A percentile compares a stretch with the other conserved stretches of the same genome.
Evolutionary conservation across 306 rosid genomes (phyloP).

Genomic region (Amphicarpaea edgeworthii): DNA sequence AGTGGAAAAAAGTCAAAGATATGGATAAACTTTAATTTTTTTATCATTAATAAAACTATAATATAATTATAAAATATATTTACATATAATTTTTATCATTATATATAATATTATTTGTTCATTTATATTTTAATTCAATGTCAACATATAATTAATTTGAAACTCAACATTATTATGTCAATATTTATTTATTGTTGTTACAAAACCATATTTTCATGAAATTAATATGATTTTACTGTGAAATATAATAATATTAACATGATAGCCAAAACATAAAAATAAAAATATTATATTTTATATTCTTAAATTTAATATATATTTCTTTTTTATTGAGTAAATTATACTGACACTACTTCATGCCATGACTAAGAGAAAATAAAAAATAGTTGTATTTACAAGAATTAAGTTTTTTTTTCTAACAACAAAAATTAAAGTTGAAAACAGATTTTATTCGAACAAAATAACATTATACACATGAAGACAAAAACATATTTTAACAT

Average conservation of each 20-base stretch:
- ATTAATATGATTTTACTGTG: background rate
- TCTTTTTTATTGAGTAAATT: too few species aligned
- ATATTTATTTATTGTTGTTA: background rate
- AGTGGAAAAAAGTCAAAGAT: background rate
- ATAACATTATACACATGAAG: background rate
- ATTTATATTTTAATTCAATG: background rate
- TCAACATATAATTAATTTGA: background rate
- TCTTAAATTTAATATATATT: background rate
- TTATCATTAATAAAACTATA: background rate
- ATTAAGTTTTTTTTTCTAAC: too few species aligned
- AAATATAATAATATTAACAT: background rate
- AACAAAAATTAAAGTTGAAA: too few species aligned
- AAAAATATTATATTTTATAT: background rate
- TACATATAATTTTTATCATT: background rate
- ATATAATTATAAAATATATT: background rate
- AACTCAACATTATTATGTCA: background rate
- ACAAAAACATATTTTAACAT: conserved; percentile 21
- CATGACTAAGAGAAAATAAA: background rate
- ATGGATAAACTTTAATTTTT: background rate
- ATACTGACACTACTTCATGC: too few species aligned
- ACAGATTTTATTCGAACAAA: background rate
- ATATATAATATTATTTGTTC: background rate
- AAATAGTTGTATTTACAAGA: background rate
- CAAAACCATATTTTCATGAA: background rate
- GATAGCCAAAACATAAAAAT: background rate